Evolutionary conservation across 1,139 yeast genomes (phyloP), one percentile per base, ranked within the genome.

Genomic region (Hansenula anomala): DNA sequence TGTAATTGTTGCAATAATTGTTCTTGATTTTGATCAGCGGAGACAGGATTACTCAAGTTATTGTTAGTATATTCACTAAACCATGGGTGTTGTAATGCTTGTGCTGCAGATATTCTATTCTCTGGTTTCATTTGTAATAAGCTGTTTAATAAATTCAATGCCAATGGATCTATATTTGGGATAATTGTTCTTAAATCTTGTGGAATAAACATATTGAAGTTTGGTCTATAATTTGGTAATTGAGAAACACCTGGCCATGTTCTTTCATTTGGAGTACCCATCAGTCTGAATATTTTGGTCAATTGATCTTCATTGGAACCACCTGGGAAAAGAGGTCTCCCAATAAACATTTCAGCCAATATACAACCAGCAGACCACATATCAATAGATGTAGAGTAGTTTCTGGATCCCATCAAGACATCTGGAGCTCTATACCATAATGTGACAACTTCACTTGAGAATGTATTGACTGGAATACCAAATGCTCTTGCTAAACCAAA

Each of bases 281-380:
- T 86, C 30, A 85, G 71, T 54, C 92, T 80, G 64, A 92, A 92
- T 40, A 92, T 94, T 57, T 86, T 80, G 54, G 80, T 76, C 55
- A 92, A 69, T 61, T 92, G 97, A 63, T 92, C 98, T 42, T 92
- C 97, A 60, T 92, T 94, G 33, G 95, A 88, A 9, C 94, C 79
- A 4, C 99, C 99, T 2, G 98, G 96, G 61, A 92, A 92, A 41
- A 92, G 67, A 0, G 99, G 97, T 53, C 92, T 82, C n/a, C 98
- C 98, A 10, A 96, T 87, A 52, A 92, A 83, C 98, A 92, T 92
- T 60, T 92, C 99, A 2, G 97, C 97, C 59, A 92, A 73, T 40
- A 92, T 92, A 64, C 98, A 92, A 12, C 99, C 99, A 18, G 96
- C 95, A 23, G 97, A 88, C 99, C 99, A 92, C 65, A 92, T 89